phyloP scores from a whole-genome alignment of 371 early-diverging fungal species.

The Lichtheimia ornata region DNA sequence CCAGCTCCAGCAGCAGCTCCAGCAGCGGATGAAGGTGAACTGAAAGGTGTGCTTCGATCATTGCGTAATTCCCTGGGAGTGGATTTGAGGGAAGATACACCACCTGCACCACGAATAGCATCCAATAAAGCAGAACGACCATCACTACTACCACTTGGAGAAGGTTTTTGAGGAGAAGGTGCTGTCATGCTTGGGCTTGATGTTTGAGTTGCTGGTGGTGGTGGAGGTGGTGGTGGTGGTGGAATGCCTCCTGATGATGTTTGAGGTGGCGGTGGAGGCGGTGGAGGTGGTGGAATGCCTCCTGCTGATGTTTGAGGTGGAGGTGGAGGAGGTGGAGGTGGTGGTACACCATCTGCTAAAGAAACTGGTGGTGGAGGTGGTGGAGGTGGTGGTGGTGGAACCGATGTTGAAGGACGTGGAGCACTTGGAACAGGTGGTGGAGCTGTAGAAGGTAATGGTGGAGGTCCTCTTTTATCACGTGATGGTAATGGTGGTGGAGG shows the following conservation, averaged over 20 bases:
- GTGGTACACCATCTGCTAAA: background rate
- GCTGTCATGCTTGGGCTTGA: background rate
- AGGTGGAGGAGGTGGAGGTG: slow-evolving; percentile 24
- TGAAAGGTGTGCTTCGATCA: slow-evolving; percentile 34
- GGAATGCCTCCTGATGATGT: slow-evolving; percentile 1
- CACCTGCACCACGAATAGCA: slow-evolving; percentile 46
- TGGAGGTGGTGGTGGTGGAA: slow-evolving; percentile 21
- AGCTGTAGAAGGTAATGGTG: slow-evolving; percentile 19
- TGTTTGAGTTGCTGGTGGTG: slow-evolving; percentile 12
- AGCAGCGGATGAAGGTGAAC: slow-evolving; percentile 4
- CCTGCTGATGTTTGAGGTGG: slow-evolving; percentile 13
- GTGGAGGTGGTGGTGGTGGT: slow-evolving; percentile 22
- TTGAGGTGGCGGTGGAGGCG: background rate
- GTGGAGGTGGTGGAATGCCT: slow-evolving; percentile 4
- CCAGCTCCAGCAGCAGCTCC: slow-evolving; percentile 12
- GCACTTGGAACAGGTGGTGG: slow-evolving; percentile 12
- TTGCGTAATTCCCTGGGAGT: slow-evolving; percentile 28
- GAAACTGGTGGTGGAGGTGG: slow-evolving; percentile 20
- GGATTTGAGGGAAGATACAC: slow-evolving; percentile 29
- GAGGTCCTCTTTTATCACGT: slow-evolving; percentile 30
- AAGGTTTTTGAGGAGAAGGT: background rate
- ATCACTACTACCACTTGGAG: background rate
- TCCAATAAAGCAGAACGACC: slow-evolving; percentile 39
- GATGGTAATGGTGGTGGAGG: slow-evolving; percentile 38
- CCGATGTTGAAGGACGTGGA: slow-evolving; percentile 18